phyloP scores from a whole-genome alignment of 2,329 filamentous ascomycete genomes.

The Aspergillus sp. region DNA sequence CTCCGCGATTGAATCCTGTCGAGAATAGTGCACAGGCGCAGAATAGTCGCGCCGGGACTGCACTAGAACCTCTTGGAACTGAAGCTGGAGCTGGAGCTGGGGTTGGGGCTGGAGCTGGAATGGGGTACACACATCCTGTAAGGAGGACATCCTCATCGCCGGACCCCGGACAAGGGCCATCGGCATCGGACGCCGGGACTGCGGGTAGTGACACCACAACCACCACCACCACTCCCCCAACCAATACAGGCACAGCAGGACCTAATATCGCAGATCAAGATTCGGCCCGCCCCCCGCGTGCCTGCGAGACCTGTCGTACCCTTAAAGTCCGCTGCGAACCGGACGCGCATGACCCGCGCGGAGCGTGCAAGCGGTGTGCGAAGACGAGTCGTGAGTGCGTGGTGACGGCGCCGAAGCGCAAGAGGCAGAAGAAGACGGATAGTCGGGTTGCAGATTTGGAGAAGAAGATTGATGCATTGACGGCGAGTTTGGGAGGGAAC shows the following conservation, averaged over 20 bases:
- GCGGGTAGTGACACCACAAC: background rate
- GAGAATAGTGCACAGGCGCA: too few species aligned
- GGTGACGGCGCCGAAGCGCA: constrained; percentile 65
- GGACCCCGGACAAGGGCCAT: too few species aligned
- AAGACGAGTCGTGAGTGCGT: constrained; percentile 73
- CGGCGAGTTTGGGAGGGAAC: constrained; percentile 62
- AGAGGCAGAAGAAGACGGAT: constrained; percentile 87
- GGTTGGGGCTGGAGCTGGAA: too few species aligned
- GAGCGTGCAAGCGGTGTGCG: constrained; percentile 64
- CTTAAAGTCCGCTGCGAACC: constrained; percentile 81
- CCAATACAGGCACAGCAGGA: constrained; percentile 1
- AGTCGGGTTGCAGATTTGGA: constrained; percentile 82
- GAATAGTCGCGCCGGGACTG: too few species aligned
- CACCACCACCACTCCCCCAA: background rate
- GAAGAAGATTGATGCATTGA: constrained; percentile 84
- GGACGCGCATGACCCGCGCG: constrained; percentile 53
- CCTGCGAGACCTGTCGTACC: constrained; percentile 67
- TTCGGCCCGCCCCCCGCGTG: constrained; percentile 53
- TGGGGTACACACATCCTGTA: too few species aligned
- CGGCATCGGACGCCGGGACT: too few species aligned
- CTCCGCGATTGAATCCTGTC: too few species aligned
- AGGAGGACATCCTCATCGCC: too few species aligned
- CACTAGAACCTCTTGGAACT: too few species aligned
- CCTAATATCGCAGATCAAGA: too few species aligned
- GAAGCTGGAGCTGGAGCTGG: too few species aligned